Conservation (phyloP, 73 alveolate species). For the Paraurostyla sp. region DNA sequence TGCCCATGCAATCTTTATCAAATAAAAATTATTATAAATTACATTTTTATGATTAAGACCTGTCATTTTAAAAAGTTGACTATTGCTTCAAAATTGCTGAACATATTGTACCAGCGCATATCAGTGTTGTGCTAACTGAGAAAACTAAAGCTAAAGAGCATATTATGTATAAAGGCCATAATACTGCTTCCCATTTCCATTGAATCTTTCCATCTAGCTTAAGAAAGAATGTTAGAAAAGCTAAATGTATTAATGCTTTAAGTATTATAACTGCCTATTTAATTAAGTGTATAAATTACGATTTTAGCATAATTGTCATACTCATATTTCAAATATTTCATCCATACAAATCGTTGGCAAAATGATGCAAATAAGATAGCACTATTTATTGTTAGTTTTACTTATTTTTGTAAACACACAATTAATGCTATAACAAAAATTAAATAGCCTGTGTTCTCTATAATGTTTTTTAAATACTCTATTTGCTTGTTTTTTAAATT, state of each 20-base stretch:
- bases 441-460: background rate
- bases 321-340: background rate
- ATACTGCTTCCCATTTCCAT: conserved; percentile 45
- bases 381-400: background rate
- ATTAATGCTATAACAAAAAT: background rate
- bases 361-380: background rate
- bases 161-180: conserved; percentile 24
- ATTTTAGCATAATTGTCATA: conserved; percentile 1
- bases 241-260: background rate
- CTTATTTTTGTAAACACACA: background rate
- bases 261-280: background rate
- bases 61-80: no score
- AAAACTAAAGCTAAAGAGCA: conserved; percentile 15
- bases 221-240: background rate
- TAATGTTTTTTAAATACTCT: background rate
- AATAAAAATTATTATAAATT: background rate
- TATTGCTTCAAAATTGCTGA: background rate
- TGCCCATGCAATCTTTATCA: conserved; percentile 32
- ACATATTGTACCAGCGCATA: conserved; percentile 27
- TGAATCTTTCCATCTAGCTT: background rate
- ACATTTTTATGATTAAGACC: background rate
- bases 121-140: conserved; percentile 18
- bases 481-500: no score
- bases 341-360: conserved; percentile 18
- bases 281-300: background rate